phyloP scores from a whole-genome alignment of 352 stramenopile genomes.

The Globisporangium heterothallicum region DNA sequence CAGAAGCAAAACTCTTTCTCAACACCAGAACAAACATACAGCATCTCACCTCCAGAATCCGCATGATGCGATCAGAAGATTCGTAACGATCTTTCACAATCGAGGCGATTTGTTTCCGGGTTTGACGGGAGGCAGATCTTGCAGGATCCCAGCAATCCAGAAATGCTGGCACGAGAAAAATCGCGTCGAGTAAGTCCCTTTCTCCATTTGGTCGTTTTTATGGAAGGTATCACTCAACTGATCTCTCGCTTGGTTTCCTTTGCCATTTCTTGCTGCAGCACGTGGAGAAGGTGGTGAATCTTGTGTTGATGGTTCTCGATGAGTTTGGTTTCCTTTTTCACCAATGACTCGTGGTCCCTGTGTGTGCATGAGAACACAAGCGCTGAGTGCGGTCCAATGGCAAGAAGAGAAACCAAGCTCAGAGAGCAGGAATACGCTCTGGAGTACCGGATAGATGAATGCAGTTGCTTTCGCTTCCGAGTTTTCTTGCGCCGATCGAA shows the following conservation, averaged over 20 bases:
- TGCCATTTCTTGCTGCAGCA: constrained; percentile 55
- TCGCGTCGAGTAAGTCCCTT: background rate
- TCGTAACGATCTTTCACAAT: constrained; percentile 62
- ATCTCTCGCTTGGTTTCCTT: constrained; percentile 56
- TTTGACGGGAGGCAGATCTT: constrained; percentile 27
- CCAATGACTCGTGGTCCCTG: constrained; percentile 1
- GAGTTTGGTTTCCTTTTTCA: constrained; percentile 14
- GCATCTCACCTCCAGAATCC: constrained; percentile 54
- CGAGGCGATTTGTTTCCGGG: constrained; percentile 22
- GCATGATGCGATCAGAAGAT: constrained; percentile 67
- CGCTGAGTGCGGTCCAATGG: background rate
- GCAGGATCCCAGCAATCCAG: constrained; percentile 19
- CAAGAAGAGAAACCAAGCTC: background rate
- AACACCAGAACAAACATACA: background rate
- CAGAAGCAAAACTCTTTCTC: background rate
- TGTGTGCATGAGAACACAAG: background rate
- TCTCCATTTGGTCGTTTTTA: background rate
- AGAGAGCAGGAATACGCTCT: background rate
- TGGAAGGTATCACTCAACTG: no score
- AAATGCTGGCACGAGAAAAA: constrained; percentile 6
- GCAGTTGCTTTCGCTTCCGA: constrained; percentile 2
- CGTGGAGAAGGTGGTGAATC: constrained; percentile 45
- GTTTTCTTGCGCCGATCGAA: constrained; percentile 36
- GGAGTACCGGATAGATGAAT: constrained; percentile 7
- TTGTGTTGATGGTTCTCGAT: constrained; percentile 55